A percentile compares a stretch with the other conserved stretches of the same genome.
These are phyloP conservation scores for Scedosporium apiospermum DNA, from an alignment of 2,329 filamentous ascomycete species.

Conservation along the genomic window DNA sequence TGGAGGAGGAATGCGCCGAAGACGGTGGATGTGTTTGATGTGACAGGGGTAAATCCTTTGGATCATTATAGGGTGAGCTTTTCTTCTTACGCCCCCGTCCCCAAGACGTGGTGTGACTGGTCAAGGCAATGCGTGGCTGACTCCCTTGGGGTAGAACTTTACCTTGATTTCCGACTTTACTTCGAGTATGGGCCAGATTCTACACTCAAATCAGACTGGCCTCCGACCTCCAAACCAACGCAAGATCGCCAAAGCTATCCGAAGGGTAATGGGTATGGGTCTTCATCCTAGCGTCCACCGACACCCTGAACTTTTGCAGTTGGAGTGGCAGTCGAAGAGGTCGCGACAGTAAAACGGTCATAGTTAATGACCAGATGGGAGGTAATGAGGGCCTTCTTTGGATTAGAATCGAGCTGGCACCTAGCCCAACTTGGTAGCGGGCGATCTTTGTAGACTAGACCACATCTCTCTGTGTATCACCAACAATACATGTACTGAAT, in stretches of 20 bases:
- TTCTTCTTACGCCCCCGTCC: background rate
- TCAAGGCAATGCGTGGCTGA: background rate
- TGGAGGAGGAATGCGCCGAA: conserved; percentile 56
- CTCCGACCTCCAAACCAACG: conserved; percentile 84
- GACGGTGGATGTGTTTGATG: conserved; percentile 65
- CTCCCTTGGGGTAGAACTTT: conserved; percentile 67
- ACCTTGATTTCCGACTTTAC: conserved; percentile 84
- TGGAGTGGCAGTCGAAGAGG: conserved; percentile 14
- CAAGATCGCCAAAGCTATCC: conserved; percentile 84
- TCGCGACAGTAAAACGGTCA: background rate
- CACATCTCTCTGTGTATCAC: background rate
- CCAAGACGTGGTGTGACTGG: background rate
- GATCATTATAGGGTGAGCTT: conserved; percentile 73
- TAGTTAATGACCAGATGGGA: no score
- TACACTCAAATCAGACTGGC: conserved; percentile 64
- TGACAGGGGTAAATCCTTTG: conserved; percentile 68
- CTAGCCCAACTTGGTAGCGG: background rate
- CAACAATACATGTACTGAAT: conserved; percentile 10
- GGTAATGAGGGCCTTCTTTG: background rate
- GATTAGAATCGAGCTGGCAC: background rate
- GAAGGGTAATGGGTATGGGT: conserved; percentile 79
- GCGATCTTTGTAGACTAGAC: background rate
- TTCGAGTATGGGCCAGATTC: conserved; percentile 76
- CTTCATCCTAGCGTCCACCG: conserved; percentile 84
- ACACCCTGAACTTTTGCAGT: conserved; percentile 71